Conservation (phyloP, 805 yeast genomes). For the Pichia sporocuriosa region DNA sequence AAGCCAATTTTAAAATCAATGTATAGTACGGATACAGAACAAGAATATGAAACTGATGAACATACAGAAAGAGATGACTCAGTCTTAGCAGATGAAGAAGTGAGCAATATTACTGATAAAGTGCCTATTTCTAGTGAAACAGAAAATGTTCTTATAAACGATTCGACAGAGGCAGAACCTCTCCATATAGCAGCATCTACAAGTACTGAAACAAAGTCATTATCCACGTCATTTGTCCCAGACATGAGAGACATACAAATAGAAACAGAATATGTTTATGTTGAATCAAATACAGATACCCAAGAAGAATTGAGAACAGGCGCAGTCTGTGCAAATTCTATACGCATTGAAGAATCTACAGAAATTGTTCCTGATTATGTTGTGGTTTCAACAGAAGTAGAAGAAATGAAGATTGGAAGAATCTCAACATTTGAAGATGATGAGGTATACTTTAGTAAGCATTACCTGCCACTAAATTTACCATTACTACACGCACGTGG, state of each 20-base stretch:
- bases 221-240: neutral
- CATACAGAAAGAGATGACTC: too few species aligned
- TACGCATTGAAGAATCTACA: neutral
- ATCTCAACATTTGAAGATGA: conserved; percentile 20
- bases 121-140: too few species aligned
- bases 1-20: too few species aligned
- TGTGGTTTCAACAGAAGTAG: conserved; percentile 1
- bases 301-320: neutral
- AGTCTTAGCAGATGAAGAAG: too few species aligned
- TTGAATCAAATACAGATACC: neutral
- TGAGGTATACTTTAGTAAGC: conserved; percentile 21
- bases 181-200: neutral
- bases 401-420: neutral
- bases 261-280: neutral
- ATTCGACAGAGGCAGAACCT: neutral
- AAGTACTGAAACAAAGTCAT: neutral
- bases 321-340: neutral
- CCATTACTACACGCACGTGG: conserved; percentile 21
- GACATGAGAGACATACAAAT: neutral
- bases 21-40: too few species aligned
- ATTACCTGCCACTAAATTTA: conserved; percentile 18
- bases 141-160: neutral
- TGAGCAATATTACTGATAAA: too few species aligned
- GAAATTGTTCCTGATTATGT: conserved; percentile 4
- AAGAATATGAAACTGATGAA: too few species aligned